Evolutionary conservation across 768 basidiomycete species (phyloP).

Genomic region (Rhodotorula toruloides): DNA sequence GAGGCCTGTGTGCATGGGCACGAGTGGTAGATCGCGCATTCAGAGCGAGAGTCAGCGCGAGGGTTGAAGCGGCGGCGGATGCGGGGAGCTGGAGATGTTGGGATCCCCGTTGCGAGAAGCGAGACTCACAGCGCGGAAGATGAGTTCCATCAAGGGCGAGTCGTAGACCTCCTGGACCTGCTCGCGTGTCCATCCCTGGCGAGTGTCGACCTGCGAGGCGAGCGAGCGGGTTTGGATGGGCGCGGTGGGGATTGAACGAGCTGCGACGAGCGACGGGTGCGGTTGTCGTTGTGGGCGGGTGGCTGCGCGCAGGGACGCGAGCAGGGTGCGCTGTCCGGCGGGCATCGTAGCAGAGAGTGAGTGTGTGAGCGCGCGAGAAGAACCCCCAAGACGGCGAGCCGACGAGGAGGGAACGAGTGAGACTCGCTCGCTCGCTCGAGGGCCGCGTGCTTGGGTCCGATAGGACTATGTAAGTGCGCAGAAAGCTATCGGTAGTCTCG

Average conservation of each 20-base stretch:
- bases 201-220: conserved; percentile 24
- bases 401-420: too few relatives aligned
- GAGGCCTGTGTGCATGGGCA: conserved; percentile 47
- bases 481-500: too few relatives aligned
- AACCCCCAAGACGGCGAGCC: too few relatives aligned
- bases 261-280: too few relatives aligned
- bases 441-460: too few relatives aligned
- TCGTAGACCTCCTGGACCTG: conserved; percentile 85
- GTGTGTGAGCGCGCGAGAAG: too few relatives aligned
- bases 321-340: not conserved
- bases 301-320: conserved; percentile 8
- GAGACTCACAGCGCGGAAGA: conserved; percentile 66
- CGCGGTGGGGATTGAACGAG: too few relatives aligned
- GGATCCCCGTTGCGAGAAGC: not conserved
- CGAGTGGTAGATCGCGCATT: not conserved
- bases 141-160: conserved; percentile 75
- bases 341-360: not conserved
- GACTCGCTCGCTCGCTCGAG: too few relatives aligned
- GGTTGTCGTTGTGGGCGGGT: too few relatives aligned
- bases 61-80: not conserved
- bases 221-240: conserved; percentile 3
- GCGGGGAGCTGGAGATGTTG: not conserved
- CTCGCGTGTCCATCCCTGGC: conserved; percentile 58
- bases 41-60: not conserved
- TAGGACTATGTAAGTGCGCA: too few relatives aligned